Conservation (phyloP, 1,284 basidiomycete species). For the Ceratobasidium sp. region DNA sequence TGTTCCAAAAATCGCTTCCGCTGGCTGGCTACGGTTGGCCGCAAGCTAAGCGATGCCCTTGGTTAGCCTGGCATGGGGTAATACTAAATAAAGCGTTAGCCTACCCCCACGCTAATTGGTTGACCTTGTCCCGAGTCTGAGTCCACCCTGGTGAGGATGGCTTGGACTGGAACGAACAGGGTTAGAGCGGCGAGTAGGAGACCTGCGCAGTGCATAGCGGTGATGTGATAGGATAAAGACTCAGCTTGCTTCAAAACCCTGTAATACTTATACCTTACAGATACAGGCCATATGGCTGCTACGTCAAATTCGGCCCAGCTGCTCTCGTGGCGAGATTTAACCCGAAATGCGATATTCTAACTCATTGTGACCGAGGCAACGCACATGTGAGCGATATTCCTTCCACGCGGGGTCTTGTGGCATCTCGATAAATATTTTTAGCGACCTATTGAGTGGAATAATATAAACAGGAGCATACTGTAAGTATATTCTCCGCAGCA, state of each 20-base stretch:
- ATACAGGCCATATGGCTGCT: not conserved
- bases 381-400: not conserved
- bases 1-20: constrained; percentile 24
- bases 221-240: not conserved
- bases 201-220: constrained; percentile 4
- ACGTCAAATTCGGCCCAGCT: not conserved
- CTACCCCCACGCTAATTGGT: constrained; percentile 31
- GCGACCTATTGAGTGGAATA: not conserved
- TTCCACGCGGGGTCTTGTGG: not conserved
- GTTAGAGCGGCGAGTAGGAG: not conserved
- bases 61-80: too few species aligned
- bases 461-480: not conserved
- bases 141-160: not conserved
- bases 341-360: not conserved
- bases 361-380: not conserved
- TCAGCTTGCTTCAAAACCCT: too few species aligned
- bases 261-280: not conserved
- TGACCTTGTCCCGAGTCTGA: constrained; percentile 16
- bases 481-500: not conserved
- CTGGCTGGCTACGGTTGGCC: constrained; percentile 10
- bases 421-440: not conserved
- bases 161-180: not conserved
- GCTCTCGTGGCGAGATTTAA: not conserved
- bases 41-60: not conserved
- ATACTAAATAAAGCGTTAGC: not conserved